phyloP scores from a whole-genome alignment of 2,329 filamentous ascomycete species.

The Didymella arachidicola region DNA sequence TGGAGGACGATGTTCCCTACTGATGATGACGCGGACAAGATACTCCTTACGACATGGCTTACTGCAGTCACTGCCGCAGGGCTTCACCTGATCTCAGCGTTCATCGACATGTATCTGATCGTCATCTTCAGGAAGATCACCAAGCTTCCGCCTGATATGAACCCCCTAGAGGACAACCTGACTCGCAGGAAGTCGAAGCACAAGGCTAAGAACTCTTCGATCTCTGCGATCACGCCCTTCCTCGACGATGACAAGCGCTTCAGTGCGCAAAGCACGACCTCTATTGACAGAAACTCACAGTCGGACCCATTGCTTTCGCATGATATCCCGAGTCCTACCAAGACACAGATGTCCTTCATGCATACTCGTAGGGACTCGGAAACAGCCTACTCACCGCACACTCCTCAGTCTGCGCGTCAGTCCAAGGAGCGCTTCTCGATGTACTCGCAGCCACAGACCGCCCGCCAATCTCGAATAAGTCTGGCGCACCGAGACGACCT shows the following conservation, averaged over 20 bases:
- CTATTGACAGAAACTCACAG: constrained; percentile 46
- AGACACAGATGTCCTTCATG: constrained; percentile 74
- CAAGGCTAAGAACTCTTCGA: constrained; percentile 74
- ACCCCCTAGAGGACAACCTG: constrained; percentile 85
- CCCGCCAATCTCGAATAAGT: constrained; percentile 49
- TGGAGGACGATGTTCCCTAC: constrained; percentile 76
- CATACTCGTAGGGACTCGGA: constrained; percentile 76
- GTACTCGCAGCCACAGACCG: constrained; percentile 47
- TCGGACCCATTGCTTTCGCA: constrained; percentile 40
- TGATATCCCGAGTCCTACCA: constrained; percentile 43
- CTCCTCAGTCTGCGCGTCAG: constrained; percentile 60
- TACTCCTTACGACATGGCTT: constrained; percentile 74
- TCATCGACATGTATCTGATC: constrained; percentile 76
- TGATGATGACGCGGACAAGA: constrained; percentile 62
- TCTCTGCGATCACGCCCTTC: constrained; percentile 53
- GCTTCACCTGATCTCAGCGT: constrained; percentile 74
- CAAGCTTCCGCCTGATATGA: constrained; percentile 89
- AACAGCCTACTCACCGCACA: constrained; percentile 60
- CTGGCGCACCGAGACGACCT: constrained; percentile 47
- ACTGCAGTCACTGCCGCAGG: constrained; percentile 68
- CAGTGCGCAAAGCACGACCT: constrained; percentile 56
- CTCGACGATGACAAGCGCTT: constrained; percentile 69
- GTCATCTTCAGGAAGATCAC: constrained; percentile 83
- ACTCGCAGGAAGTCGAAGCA: constrained; percentile 73
- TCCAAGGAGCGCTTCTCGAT: constrained; percentile 61